Evolutionary conservation across 2,329 filamentous ascomycete species (phyloP).

Genomic region (Fusarium sp.): DNA sequence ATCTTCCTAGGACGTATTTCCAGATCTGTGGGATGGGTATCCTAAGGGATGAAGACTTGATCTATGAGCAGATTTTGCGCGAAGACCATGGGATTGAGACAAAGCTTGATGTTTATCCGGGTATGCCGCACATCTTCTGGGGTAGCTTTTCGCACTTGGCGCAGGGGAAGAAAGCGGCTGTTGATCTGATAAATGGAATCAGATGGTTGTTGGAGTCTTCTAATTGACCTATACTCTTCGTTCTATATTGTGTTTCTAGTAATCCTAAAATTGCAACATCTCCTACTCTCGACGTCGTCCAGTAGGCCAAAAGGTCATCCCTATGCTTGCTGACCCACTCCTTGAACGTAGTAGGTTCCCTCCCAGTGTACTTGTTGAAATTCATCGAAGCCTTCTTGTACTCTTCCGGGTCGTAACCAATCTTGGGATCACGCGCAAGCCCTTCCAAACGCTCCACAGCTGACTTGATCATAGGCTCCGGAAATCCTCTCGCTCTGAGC

Average conservation of each 20-base stretch:
- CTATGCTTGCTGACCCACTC: too few species aligned
- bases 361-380: too few species aligned
- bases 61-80: background rate
- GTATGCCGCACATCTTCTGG: slow-evolving; percentile 9
- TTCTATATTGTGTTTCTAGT: too few species aligned
- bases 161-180: background rate
- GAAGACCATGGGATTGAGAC: background rate
- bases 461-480: background rate
- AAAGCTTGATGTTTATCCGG: background rate
- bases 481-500: background rate
- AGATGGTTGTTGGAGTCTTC: background rate
- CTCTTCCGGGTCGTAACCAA: too few species aligned
- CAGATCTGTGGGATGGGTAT: slow-evolving; percentile 9
- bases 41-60: background rate
- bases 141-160: background rate
- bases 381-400: too few species aligned
- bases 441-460: background rate
- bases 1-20: background rate
- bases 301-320: too few species aligned
- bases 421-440: too few species aligned
- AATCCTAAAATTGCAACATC: too few species aligned
- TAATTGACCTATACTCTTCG: too few species aligned
- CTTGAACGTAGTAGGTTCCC: too few species aligned
- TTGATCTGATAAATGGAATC: background rate
- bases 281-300: too few species aligned